Conservation (phyloP, 23 red algal genomes). For the Chondrus crispus region DNA sequence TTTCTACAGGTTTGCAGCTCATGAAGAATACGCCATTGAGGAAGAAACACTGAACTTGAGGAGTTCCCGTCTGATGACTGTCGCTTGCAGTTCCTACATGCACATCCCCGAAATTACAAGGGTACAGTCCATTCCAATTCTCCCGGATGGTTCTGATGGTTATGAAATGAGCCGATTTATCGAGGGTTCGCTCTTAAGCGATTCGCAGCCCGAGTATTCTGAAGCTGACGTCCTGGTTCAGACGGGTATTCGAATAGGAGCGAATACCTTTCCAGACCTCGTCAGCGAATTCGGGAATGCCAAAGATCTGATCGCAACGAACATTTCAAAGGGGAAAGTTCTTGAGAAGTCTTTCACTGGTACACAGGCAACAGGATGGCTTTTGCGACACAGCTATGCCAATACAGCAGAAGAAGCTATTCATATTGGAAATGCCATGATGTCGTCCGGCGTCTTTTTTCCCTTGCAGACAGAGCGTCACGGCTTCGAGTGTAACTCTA, state of each 20-base stretch:
- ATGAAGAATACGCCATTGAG: constrained; percentile 54
- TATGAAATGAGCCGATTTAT: background rate
- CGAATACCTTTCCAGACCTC: constrained; percentile 37
- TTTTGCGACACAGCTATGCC: constrained; percentile 27
- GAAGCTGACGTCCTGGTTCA: constrained; percentile 40
- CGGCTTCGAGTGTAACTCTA: constrained; percentile 28
- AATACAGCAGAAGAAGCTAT: constrained; percentile 20
- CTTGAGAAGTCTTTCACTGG: constrained; percentile 44
- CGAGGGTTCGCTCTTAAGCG: background rate
- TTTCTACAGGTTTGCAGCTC: constrained; percentile 54
- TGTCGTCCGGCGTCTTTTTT: constrained; percentile 41
- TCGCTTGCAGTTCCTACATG: constrained; percentile 50
- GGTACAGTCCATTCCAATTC: background rate
- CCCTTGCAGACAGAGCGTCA: constrained; percentile 11
- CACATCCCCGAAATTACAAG: constrained; percentile 43
- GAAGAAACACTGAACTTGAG: constrained; percentile 32
- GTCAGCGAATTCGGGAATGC: constrained; percentile 37
- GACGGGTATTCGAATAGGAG: constrained; percentile 55
- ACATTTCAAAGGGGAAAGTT: background rate
- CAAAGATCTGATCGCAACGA: constrained; percentile 33
- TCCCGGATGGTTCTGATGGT: constrained; percentile 15
- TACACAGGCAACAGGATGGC: constrained; percentile 13
- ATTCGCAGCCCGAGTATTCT: constrained; percentile 38
- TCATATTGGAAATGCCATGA: constrained; percentile 53
- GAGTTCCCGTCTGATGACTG: constrained; percentile 58